These are phyloP conservation scores for Lipomyces chichibuensis DNA, from an alignment of 805 yeast species.

Conservation along the genomic window DNA sequence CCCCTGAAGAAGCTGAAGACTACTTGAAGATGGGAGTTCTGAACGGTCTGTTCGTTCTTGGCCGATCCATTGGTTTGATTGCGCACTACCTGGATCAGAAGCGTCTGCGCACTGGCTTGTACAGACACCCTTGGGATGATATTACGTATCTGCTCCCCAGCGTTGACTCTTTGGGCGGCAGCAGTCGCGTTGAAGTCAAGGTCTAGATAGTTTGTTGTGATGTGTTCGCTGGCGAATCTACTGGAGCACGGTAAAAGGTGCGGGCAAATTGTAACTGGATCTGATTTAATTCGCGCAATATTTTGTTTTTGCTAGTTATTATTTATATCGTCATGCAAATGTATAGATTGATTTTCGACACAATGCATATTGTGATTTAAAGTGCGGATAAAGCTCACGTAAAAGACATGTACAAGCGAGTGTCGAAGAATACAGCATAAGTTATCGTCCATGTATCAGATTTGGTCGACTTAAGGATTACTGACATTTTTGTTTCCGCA, in stretches of 20 bases:
- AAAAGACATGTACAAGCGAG: no score
- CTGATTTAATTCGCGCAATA: background rate
- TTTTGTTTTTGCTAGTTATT: background rate
- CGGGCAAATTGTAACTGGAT: background rate
- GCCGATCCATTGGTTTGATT: conserved; percentile 53
- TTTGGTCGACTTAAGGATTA: no score
- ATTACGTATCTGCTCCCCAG: conserved; percentile 45
- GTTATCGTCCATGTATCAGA: no score
- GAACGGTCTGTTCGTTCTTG: conserved; percentile 52
- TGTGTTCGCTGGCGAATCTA: background rate
- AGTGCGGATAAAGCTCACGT: no score
- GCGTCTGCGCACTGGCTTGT: conserved; percentile 52
- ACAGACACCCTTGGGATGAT: conserved; percentile 55
- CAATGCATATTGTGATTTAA: no score
- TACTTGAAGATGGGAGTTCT: conserved; percentile 53
- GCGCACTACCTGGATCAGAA: conserved; percentile 54
- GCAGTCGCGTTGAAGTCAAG: conserved; percentile 25
- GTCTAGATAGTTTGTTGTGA: conserved; percentile 11
- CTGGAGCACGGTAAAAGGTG: background rate
- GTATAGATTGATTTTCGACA: background rate
- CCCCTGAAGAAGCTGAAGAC: conserved; percentile 51
- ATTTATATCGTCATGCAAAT: background rate
- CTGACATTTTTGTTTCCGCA: no score
- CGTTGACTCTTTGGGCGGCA: conserved; percentile 25
- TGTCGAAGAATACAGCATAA: no score